Base-by-base conservation (phyloP, 78 protist species). In the Isochrysis galbana region DNA sequence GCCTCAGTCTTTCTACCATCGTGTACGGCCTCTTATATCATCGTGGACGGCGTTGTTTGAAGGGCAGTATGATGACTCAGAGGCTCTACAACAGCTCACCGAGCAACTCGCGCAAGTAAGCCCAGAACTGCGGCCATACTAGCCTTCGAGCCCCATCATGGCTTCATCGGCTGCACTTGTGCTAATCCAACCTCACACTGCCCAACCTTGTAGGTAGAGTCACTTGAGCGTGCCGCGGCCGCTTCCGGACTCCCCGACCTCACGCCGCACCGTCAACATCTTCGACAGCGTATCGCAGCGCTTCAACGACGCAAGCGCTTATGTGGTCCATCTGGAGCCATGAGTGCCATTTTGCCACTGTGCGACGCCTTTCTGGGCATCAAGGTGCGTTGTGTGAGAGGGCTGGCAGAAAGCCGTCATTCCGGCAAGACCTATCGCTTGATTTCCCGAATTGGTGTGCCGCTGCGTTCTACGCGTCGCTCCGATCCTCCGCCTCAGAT, bases 341-440 rank as follows among this genome's bases (percentile, higher is more conserved):
- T 80, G 88, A 44, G 48, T 14, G 47, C 86, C 19, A 5, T 77
- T 19, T 54, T 80, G 39, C 88, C 88, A 14, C 0, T 17, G 26
- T 26, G 51, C 55, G 88, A 80, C 88, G 88, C 55, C 19, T 80
- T 80, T 54, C 88, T 80, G 22, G 88, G 55, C 55, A 29, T 80
- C 88, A 0, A n/a, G n/a, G n/a, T n/a, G n/a, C n/a, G n/a, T n/a
- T n/a, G n/a, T n/a, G n/a, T n/a, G n/a, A n/a, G n/a, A n/a, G n/a
- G n/a, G n/a, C n/a, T n/a, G n/a, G n/a, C n/a, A n/a, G n/a, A n/a
- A n/a, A n/a, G n/a, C n/a, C n/a, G n/a, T n/a, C n/a, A n/a, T n/a
- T n/a, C n/a, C n/a, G n/a, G n/a, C n/a, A n/a, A n/a, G n/a, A n/a
- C n/a, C n/a, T n/a, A n/a, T n/a, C n/a, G n/a, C n/a, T n/a, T n/a